phyloP scores from a whole-genome alignment of 2,329 filamentous ascomycete genomes.

The Cladosporium sp. region DNA sequence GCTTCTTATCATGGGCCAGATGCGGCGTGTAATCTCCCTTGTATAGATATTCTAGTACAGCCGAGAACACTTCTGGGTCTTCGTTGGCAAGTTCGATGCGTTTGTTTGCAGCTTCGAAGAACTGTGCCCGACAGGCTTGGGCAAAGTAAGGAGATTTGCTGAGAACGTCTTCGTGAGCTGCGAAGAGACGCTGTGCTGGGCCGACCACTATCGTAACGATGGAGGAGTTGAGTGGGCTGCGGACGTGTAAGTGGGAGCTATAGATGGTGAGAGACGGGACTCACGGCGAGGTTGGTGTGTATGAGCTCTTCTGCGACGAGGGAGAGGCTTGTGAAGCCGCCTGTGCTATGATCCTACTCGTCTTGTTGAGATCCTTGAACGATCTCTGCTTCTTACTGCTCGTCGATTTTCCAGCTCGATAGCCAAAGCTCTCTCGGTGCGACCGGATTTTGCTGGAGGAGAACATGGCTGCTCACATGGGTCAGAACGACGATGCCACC shows the following conservation, averaged over 20 bases:
- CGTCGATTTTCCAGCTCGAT: conserved; percentile 35
- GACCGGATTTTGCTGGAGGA: conserved; percentile 33
- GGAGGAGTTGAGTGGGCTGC: conserved; percentile 56
- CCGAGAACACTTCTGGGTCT: conserved; percentile 87
- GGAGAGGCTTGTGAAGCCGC: conserved; percentile 25
- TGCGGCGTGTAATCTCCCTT: conserved; percentile 91
- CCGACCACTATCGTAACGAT: conserved; percentile 87
- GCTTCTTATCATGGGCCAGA: conserved; percentile 76
- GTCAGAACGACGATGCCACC: background rate
- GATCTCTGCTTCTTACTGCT: conserved; percentile 37
- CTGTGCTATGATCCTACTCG: conserved; percentile 31
- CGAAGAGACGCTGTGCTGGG: conserved; percentile 70
- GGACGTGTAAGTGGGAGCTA: background rate
- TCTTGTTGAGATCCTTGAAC: conserved; percentile 34
- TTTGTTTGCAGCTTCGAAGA: conserved; percentile 61
- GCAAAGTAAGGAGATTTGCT: conserved; percentile 77
- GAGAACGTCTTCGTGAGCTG: conserved; percentile 85
- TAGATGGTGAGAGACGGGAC: conserved; percentile 5
- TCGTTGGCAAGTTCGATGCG: conserved; percentile 80
- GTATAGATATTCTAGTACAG: conserved; percentile 86
- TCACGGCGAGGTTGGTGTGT: conserved; percentile 36
- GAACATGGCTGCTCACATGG: conserved; percentile 29
- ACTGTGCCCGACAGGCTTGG: conserved; percentile 61
- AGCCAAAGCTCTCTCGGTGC: conserved; percentile 37
- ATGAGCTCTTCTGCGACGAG: conserved; percentile 30